A percentile compares a stretch with the other conserved stretches of the same genome.
phyloP scores from a whole-genome alignment of 2,329 filamentous ascomycete species.

The Aspergillus quadricinctus region DNA sequence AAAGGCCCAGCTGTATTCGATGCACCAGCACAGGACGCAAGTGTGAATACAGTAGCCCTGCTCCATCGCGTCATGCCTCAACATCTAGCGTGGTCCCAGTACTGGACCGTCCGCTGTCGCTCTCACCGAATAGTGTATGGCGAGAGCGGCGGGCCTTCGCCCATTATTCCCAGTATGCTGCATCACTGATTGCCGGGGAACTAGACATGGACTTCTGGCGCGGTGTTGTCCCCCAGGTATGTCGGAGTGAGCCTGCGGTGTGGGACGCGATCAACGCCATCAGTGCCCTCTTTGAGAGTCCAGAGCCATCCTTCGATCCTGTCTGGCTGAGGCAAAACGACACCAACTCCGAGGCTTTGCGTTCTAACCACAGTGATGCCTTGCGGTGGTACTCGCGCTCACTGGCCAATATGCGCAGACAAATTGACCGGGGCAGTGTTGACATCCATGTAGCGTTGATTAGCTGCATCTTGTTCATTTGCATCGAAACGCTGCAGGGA shows the following conservation, averaged over 20 bases:
- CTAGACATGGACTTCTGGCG: conserved; percentile 33
- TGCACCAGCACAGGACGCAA: conserved; percentile 29
- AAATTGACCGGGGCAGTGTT: conserved; percentile 21
- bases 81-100: neutral
- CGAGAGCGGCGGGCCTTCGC: conserved; percentile 34
- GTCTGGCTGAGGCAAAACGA: conserved; percentile 2
- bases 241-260: conserved; percentile 29
- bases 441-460: conserved; percentile 27
- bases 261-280: conserved; percentile 35
- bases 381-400: conserved; percentile 30
- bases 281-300: conserved; percentile 31
- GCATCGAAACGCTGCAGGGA: conserved; percentile 28
- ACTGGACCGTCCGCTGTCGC: conserved; percentile 10
- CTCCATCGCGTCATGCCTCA: neutral
- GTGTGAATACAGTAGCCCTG: conserved; percentile 27
- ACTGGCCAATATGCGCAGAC: conserved; percentile 21
- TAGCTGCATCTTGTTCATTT: conserved; percentile 31
- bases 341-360: neutral
- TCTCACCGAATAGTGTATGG: conserved; percentile 19
- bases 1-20: conserved; percentile 28
- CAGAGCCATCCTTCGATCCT: conserved; percentile 13
- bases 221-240: conserved; percentile 28
- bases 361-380: conserved; percentile 22
- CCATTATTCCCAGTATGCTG: conserved; percentile 31
- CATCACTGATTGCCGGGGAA: conserved; percentile 25